phyloP scores from a whole-genome alignment of 163 green algal genomes.

The Chloromonas sp. region DNA sequence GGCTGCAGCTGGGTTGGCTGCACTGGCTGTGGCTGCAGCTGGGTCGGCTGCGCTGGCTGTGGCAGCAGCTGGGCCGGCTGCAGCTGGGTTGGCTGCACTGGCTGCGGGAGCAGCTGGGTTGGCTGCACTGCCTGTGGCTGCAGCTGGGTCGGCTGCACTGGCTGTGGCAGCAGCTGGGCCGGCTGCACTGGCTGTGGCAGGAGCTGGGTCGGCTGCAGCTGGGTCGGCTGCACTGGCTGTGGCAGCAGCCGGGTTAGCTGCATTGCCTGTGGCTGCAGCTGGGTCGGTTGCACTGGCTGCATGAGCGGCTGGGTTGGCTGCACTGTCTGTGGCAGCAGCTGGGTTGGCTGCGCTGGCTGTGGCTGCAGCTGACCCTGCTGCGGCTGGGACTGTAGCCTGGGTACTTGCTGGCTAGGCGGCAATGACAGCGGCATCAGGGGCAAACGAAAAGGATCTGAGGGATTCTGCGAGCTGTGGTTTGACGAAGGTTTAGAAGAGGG shows the following conservation, averaged over 20 bases:
- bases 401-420: neutral
- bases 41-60: neutral
- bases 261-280: constrained; percentile 16
- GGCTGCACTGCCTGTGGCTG: neutral
- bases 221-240: neutral
- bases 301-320: neutral
- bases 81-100: neutral
- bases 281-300: neutral
- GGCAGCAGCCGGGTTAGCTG: neutral
- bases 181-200: neutral
- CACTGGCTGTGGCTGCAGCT: constrained; percentile 16
- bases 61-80: neutral
- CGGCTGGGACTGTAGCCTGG: constrained; percentile 1
- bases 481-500: too few species aligned
- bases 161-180: neutral
- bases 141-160: neutral
- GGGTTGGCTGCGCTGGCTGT: neutral
- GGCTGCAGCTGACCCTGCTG: constrained; percentile 7
- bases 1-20: neutral
- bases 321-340: neutral
- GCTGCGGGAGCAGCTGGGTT: neutral
- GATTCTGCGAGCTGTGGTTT: too few species aligned
- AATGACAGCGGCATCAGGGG: neutral
- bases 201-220: constrained; percentile 7
- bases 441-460: too few species aligned